These are phyloP conservation scores for Xylariales sp. DNA, from an alignment of 2,329 filamentous ascomycete species.

Conservation along the genomic window DNA sequence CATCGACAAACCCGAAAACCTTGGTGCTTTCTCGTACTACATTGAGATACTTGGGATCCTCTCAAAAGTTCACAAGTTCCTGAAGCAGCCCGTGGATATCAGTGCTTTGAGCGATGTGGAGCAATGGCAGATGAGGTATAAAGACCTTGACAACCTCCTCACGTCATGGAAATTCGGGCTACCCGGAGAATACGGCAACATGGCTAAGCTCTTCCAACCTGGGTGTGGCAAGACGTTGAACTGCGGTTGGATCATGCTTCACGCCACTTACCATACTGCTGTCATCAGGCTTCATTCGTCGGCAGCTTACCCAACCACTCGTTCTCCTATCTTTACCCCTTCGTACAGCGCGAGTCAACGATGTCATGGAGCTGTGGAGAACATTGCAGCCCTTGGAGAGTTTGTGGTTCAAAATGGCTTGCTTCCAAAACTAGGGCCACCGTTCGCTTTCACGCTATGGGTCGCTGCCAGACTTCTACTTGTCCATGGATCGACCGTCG, in stretches of 20 bases:
- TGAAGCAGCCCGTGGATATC: conserved; percentile 87
- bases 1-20: conserved; percentile 68
- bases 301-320: conserved; percentile 84
- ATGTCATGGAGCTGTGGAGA: conserved; percentile 78
- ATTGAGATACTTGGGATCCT: conserved; percentile 85
- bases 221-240: conserved; percentile 66
- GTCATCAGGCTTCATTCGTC: conserved; percentile 89
- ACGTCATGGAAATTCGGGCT: conserved; percentile 80
- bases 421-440: conserved; percentile 76
- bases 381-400: conserved; percentile 71
- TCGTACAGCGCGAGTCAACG: conserved; percentile 81
- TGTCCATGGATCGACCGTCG: conserved; percentile 86
- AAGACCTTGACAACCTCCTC: conserved; percentile 75
- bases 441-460: conserved; percentile 90
- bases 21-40: conserved; percentile 86
- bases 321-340: conserved; percentile 83
- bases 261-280: conserved; percentile 84
- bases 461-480: conserved; percentile 82
- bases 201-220: conserved; percentile 70
- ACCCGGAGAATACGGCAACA: conserved; percentile 79
- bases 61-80: conserved; percentile 80
- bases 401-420: conserved; percentile 73
- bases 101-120: conserved; percentile 79
- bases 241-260: conserved; percentile 85
- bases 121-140: conserved; percentile 82